These are phyloP conservation scores for Aspergillus campestris DNA, from an alignment of 495 filamentous ascomycete genomes.

Conservation along the genomic window DNA sequence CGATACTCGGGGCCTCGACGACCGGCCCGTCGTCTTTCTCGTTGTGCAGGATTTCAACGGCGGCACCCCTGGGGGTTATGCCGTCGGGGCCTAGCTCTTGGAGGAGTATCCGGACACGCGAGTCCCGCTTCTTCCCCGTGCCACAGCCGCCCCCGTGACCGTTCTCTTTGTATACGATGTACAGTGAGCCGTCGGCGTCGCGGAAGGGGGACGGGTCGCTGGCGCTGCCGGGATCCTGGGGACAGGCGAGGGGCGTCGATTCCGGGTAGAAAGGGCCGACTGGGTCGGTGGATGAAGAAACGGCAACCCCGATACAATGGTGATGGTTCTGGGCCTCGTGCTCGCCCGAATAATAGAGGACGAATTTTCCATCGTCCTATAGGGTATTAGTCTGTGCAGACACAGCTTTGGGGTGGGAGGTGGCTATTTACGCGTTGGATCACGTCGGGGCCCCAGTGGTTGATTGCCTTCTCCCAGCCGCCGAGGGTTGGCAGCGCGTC, in stretches of 20 bases:
- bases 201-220: conserved; percentile 48
- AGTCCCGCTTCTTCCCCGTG: conserved; percentile 37
- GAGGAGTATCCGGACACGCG: conserved; percentile 48
- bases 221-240: conserved; percentile 41
- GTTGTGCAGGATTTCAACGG: conserved; percentile 44
- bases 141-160: conserved; percentile 47
- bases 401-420: background rate
- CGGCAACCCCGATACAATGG: conserved; percentile 49
- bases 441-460: conserved; percentile 31
- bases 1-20: conserved; percentile 50
- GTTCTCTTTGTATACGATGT: conserved; percentile 53
- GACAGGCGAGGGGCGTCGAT: conserved; percentile 38
- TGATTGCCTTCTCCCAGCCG: conserved; percentile 16
- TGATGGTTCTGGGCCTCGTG: conserved; percentile 19
- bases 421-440: conserved; percentile 22
- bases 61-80: conserved; percentile 36
- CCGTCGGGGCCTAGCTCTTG: conserved; percentile 48
- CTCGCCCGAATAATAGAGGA: conserved; percentile 49
- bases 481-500: conserved; percentile 23
- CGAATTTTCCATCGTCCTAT: conserved; percentile 36
- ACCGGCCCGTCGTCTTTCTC: conserved; percentile 46
- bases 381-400: background rate
- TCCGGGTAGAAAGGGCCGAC: conserved; percentile 42
- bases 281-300: conserved; percentile 22
- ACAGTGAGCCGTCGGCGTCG: conserved; percentile 41